A percentile compares a stretch with the other conserved stretches of the same genome.
Conservation (phyloP, 2,329 filamentous ascomycete species). For the Diaporthe nobilis region DNA sequence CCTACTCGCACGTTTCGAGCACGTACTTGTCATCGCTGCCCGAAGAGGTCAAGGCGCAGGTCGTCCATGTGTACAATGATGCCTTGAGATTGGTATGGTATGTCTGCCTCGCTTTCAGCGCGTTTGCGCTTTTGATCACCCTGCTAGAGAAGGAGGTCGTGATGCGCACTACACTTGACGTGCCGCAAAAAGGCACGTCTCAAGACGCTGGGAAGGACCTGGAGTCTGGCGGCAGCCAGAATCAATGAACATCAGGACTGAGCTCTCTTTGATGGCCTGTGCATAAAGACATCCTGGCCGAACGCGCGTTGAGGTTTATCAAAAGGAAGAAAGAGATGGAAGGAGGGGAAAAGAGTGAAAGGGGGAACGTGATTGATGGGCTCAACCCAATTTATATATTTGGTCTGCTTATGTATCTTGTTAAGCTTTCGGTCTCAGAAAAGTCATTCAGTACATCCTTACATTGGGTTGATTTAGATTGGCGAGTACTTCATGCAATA, state of each 20-base stretch:
- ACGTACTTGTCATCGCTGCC: constrained; percentile 46
- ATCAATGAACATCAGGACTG: not conserved
- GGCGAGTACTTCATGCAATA: not conserved
- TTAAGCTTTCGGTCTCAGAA: not conserved
- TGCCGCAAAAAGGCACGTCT: not conserved
- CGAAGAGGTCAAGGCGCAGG: constrained; percentile 42
- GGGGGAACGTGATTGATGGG: not conserved
- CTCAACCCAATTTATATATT: not conserved
- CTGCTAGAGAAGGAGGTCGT: constrained; percentile 31
- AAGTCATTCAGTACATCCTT: not conserved
- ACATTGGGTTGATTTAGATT: not conserved
- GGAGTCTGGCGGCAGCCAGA: not conserved
- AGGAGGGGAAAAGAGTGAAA: not conserved
- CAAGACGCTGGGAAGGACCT: not conserved
- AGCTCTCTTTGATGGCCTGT: not conserved
- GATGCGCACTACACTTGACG: constrained; percentile 36
- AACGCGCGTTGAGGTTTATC: not conserved
- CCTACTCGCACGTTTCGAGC: constrained; percentile 48
- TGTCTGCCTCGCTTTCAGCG: constrained; percentile 35
- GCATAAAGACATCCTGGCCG: not conserved
- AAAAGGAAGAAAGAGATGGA: too few relatives aligned
- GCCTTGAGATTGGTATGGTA: constrained; percentile 30
- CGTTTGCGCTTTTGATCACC: constrained; percentile 14
- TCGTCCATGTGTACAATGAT: constrained; percentile 44
- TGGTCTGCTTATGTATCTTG: not conserved